phyloP scores from a whole-genome alignment of 345 rosid genomes.

The Camelina neglecta region DNA sequence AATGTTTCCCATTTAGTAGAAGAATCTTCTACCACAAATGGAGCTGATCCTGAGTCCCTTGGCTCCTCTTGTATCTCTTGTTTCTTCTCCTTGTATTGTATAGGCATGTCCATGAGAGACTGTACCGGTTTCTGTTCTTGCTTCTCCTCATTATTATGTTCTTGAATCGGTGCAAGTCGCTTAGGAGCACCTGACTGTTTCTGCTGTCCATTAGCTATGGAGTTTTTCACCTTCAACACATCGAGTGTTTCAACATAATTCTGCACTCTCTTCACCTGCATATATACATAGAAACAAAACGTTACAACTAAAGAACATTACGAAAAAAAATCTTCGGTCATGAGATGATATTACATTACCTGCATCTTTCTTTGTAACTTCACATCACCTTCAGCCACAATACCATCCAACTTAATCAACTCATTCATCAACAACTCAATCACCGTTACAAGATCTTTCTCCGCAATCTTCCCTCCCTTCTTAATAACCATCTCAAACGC shows the following conservation, averaged over 20 bases:
- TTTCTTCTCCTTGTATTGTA: slow-evolving; percentile 47
- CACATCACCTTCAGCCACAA: slow-evolving; percentile 85
- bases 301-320: not conserved
- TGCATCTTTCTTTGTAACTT: slow-evolving; percentile 97
- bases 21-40: slow-evolving; percentile 46
- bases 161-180: slow-evolving; percentile 46
- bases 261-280: slow-evolving; percentile 92
- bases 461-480: slow-evolving; percentile 83
- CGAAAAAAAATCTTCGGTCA: not conserved
- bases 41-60: slow-evolving; percentile 54
- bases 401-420: slow-evolving; percentile 84
- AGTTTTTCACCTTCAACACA: slow-evolving; percentile 80
- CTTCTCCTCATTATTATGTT: slow-evolving; percentile 38
- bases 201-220: slow-evolving; percentile 55
- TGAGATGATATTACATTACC: slow-evolving; percentile 48
- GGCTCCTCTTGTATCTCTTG: slow-evolving; percentile 51
- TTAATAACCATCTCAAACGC: slow-evolving; percentile 68
- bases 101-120: slow-evolving; percentile 53
- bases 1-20: slow-evolving; percentile 96
- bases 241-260: slow-evolving; percentile 90
- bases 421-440: slow-evolving; percentile 94
- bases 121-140: slow-evolving; percentile 51
- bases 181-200: slow-evolving; percentile 50
- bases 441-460: slow-evolving; percentile 66
- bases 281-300: slow-evolving; percentile 4